These are phyloP conservation scores for Plantago ovata DNA, from an alignment of 257 asterid genomes.

Conservation along the genomic window DNA sequence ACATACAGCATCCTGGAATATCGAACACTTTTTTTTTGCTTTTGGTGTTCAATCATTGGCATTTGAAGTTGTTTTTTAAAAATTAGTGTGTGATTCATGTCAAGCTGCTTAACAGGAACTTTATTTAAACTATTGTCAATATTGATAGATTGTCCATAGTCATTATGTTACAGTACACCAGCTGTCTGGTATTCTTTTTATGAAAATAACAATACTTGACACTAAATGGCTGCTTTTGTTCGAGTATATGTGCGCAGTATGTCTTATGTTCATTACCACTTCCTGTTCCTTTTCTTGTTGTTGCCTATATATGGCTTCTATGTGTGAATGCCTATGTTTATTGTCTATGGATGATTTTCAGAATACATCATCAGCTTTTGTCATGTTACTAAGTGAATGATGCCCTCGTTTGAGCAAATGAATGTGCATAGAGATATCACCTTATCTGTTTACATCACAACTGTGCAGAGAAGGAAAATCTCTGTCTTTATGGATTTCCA, in stretches of 20 bases:
- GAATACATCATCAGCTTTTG: neutral
- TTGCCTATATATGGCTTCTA: neutral
- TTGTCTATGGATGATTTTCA: neutral
- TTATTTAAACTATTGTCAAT: slow-evolving; percentile 1
- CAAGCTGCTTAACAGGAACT: slow-evolving; percentile 12
- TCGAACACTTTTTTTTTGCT: neutral
- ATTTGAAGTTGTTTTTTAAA: neutral
- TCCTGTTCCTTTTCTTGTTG: slow-evolving; percentile 12
- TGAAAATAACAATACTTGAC: too few species aligned
- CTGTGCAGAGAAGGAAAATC: slow-evolving; percentile 67
- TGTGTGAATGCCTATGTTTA: neutral
- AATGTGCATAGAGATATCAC: slow-evolving; percentile 11
- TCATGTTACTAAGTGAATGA: neutral
- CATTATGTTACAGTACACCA: neutral
- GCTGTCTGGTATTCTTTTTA: too few species aligned
- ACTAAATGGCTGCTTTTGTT: too few species aligned
- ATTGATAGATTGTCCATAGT: slow-evolving; percentile 10
- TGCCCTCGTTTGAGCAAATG: slow-evolving; percentile 13
- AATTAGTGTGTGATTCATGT: neutral
- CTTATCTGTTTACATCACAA: slow-evolving; percentile 13
- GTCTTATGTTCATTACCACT: neutral
- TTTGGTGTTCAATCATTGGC: slow-evolving; percentile 4
- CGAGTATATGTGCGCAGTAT: too few species aligned
- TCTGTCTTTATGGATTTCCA: slow-evolving; percentile 73
- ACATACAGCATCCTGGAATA: slow-evolving; percentile 4